phyloP scores from a whole-genome alignment of 1,284 basidiomycete genomes.

The Psilocybe mexicana region DNA sequence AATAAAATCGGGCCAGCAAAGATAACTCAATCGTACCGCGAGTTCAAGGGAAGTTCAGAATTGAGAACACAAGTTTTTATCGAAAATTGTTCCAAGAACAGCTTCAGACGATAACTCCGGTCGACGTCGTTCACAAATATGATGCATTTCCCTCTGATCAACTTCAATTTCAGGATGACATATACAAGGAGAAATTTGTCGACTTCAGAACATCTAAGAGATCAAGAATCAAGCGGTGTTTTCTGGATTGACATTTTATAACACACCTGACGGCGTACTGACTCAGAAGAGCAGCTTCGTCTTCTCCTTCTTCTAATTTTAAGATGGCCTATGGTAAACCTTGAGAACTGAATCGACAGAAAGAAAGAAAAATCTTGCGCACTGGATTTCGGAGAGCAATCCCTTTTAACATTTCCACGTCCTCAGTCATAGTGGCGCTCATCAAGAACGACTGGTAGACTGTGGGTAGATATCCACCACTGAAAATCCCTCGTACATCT shows the following conservation, averaged over 20 bases:
- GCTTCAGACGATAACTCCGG: conserved; percentile 90
- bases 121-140: conserved; percentile 98
- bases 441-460: conserved; percentile 95
- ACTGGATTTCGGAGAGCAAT: conserved; percentile 88
- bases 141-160: conserved; percentile 96
- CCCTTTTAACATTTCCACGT: conserved; percentile 90
- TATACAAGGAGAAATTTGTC: conserved; percentile 97
- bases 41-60: conserved; percentile 94
- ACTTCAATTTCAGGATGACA: conserved; percentile 92
- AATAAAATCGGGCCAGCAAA: conserved; percentile 5
- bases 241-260: background rate
- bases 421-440: conserved; percentile 97
- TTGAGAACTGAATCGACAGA: conserved; percentile 32
- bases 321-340: conserved; percentile 66
- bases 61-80: conserved; percentile 97
- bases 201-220: conserved; percentile 77
- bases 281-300: conserved; percentile 77
- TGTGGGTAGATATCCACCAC: conserved; percentile 77
- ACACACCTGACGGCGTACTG: conserved; percentile 82
- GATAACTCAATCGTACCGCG: conserved; percentile 49
- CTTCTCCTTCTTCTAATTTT: conserved; percentile 83
- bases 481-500: conserved; percentile 85
- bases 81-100: conserved; percentile 98
- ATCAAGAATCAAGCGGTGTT: conserved; percentile 1
- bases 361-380: conserved; percentile 29